These are phyloP conservation scores for Tympanopsis confertula DNA, from an alignment of 2,329 filamentous ascomycete genomes.

Conservation along the genomic window DNA sequence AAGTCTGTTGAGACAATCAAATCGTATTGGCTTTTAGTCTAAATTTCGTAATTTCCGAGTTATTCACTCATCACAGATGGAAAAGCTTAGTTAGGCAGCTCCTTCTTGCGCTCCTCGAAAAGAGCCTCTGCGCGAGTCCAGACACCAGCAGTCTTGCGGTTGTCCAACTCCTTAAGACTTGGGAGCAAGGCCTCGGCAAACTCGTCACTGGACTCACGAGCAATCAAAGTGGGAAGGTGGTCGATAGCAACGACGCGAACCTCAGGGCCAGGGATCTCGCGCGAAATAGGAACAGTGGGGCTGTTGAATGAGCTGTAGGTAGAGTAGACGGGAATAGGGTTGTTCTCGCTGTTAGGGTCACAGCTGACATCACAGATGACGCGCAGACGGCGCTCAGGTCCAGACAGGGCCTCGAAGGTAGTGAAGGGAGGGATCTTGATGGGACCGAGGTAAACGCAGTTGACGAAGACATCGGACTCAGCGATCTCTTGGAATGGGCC, in stretches of 20 bases:
- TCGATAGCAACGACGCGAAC: constrained; percentile 80
- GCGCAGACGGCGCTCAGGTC: constrained; percentile 58
- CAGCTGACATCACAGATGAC: constrained; percentile 73
- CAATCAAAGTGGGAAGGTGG: constrained; percentile 71
- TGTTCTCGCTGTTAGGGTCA: too few relatives aligned
- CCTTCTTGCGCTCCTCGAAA: constrained; percentile 68
- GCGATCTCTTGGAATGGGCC: constrained; percentile 73
- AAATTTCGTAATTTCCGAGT: too few relatives aligned
- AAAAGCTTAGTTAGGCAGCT: too few relatives aligned
- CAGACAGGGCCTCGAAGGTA: constrained; percentile 55
- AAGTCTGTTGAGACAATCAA: too few relatives aligned
- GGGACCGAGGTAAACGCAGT: constrained; percentile 82
- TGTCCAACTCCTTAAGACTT: constrained; percentile 65
- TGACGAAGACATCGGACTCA: constrained; percentile 71
- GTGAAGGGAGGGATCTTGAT: constrained; percentile 73
- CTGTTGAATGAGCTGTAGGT: constrained; percentile 78
- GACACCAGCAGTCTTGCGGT: constrained; percentile 61
- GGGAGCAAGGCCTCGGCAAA: constrained; percentile 73
- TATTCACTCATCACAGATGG: too few relatives aligned
- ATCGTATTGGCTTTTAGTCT: too few relatives aligned
- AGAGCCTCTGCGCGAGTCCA: constrained; percentile 78
- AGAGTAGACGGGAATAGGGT: constrained; percentile 62
- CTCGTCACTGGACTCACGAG: constrained; percentile 75
- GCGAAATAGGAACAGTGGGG: constrained; percentile 70
- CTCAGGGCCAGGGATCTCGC: constrained; percentile 45